Base-by-base conservation (phyloP, 805 yeast species). In the Lipomyces starkeyi region DNA sequence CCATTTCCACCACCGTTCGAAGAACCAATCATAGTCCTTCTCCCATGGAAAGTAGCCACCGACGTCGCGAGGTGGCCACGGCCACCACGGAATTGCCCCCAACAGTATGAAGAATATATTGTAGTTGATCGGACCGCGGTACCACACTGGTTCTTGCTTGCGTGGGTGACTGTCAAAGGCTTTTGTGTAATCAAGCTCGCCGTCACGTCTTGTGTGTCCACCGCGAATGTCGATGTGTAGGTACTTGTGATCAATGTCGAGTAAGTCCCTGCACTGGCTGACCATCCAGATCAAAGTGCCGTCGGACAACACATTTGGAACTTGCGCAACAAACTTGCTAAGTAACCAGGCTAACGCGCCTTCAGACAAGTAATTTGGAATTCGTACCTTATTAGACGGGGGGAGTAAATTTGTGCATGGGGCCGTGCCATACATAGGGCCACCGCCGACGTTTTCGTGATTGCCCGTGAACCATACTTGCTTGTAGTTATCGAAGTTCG, bases 401-500 rank as follows among this genome's bases (percentile, higher is more conserved):
- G 59, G 60, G 7, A 66, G 64, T 14, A 62, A 34, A 32, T 68
- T 63, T 5, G 70, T 58, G 53, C 55, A 58, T 13, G 47, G 37
- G 4, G 49, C 35, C 17, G 37, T 11, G 7, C 20, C 22, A 35
- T 13, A 22, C 54, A 64, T 35, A 14, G 58, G 25, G 29, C 72
- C 70, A n/a, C 72, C 72, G 55, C 72, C 72, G 20, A 67, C 25
- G 47, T 69, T 67, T 29, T 27, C 3, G 37, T 69, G 72, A 3
- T 32, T 58, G 22, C 72, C 72, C 8, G 63, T 56, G 53, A 69
- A 69, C 72, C 72, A 69, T 0, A 63, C 68, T 63, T 69, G 72
- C 61, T 69, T 63, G 58, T 29, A 60, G 17, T 60, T 37, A 4
- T 25, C 17, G 1, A 55, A 25, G 14, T 40, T 17, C 2, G 25